A percentile compares a stretch with the other conserved stretches of the same genome.
phyloP scores from a whole-genome alignment of 352 stramenopile species.

The Pythium insidiosum region DNA sequence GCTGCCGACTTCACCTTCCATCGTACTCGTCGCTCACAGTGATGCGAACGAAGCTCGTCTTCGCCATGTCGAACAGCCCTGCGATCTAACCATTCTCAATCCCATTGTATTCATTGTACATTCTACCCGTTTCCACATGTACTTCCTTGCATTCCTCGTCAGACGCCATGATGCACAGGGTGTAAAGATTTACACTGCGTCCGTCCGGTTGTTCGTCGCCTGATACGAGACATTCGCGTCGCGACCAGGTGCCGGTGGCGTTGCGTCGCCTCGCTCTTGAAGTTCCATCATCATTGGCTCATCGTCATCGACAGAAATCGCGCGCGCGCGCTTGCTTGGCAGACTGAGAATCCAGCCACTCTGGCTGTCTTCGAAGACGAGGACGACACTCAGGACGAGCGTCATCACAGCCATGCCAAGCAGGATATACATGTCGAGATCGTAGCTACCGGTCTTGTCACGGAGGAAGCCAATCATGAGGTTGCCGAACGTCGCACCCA shows the following conservation, averaged over 20 bases:
- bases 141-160: no score
- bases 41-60: conserved; percentile 48
- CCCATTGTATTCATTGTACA: no score
- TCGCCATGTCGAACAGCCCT: conserved; percentile 38
- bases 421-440: conserved; percentile 81
- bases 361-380: conserved; percentile 56
- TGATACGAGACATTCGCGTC: no score
- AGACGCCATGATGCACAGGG: no score
- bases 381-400: conserved; percentile 57
- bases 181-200: no score
- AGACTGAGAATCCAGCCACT: conserved; percentile 50
- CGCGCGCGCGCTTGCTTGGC: conserved; percentile 35
- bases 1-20: conserved; percentile 43
- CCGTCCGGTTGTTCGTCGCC: no score
- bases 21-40: conserved; percentile 38
- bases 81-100: not conserved
- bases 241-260: no score
- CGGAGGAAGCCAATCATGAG: conserved; percentile 79
- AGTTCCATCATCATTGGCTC: conserved; percentile 34
- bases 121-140: no score
- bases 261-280: no score
- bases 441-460: conserved; percentile 71
- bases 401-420: conserved; percentile 59
- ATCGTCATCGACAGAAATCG: conserved; percentile 58
- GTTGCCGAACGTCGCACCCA: conserved; percentile 78